Evolutionary conservation across 257 asterid species (phyloP), one percentile per base, ranked within the genome.

Genomic region (Solanum virginianum): DNA sequence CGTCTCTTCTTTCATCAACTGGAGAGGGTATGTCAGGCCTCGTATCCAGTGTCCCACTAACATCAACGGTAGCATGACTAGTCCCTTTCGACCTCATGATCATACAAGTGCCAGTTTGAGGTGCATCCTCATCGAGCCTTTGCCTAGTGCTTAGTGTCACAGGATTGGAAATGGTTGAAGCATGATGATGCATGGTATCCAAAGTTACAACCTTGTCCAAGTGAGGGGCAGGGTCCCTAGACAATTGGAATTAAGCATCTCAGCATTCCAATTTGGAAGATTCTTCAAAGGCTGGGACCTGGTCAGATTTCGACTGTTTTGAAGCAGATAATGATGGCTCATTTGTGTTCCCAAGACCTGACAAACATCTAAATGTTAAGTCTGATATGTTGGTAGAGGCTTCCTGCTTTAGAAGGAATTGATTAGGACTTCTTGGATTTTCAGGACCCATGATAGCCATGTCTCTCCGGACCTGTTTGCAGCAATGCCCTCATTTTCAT

Each of bases 401-500:
- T 66, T 86, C 96, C 72, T 75, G 89, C 90, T 60, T 88, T 41
- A 65, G 26, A 75, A 89, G 85, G 45, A 88, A 86, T 87, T 89
- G 91, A 83, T 86, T 80, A 60, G 87, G 75, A 77, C 65, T 88
- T 86, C 18, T 88, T 75, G 87, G 81, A 62, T 83, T 86, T 68
- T 70, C 91, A 80, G 93, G 94, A 89, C 89, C 87, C 65, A 60
- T 65, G 32, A 88, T 85, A 55, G 39, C 83, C 55, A 86, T 82
- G 88, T 89, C 55, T 89, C 91, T 53, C 81, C 68, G 29, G 84
- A 82, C 77, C 84, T 60, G 43, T 82, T 59, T 60, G 87, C 68
- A 86, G 91, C 87, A 70, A 88, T n/a, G 47, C 87, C 92, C 86
- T 95, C 95, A n/a, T 92, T 89, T 88, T 93, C 99, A 32, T 95